phyloP scores from a whole-genome alignment of 2,329 filamentous ascomycete species.

The Hypomyces rosellus region DNA sequence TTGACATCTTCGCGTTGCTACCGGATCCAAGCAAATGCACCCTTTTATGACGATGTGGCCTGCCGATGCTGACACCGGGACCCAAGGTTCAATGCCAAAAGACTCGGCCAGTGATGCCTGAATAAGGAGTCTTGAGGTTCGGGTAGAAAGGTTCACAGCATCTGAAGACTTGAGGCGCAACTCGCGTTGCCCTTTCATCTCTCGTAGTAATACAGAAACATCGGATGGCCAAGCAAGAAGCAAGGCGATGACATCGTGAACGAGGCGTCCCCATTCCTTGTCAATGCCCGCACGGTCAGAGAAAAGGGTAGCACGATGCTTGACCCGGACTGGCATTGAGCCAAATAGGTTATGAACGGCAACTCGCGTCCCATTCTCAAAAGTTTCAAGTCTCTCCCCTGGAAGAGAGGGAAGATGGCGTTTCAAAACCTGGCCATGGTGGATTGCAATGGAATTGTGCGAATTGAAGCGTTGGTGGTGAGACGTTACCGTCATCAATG shows the following conservation, averaged over 20 bases:
- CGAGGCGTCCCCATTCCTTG: conserved; percentile 61
- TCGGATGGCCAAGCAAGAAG: conserved; percentile 62
- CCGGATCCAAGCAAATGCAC: conserved; percentile 63
- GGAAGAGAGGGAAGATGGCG: conserved; percentile 56
- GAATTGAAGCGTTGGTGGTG: conserved; percentile 54
- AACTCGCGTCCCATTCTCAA: conserved; percentile 67
- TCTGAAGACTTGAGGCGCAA: conserved; percentile 30
- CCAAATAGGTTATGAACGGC: conserved; percentile 78
- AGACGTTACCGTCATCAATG: conserved; percentile 71
- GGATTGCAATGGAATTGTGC: conserved; percentile 60
- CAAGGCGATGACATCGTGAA: conserved; percentile 52
- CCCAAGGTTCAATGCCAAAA: conserved; percentile 54
- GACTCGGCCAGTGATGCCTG: conserved; percentile 60
- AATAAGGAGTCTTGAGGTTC: conserved; percentile 47
- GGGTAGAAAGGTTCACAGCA: conserved; percentile 15
- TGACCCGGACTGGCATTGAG: conserved; percentile 83
- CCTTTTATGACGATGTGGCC: conserved; percentile 58
- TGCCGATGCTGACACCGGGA: conserved; percentile 61
- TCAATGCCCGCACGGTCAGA: conserved; percentile 44
- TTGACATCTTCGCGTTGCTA: conserved; percentile 65
- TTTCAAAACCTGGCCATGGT: conserved; percentile 60
- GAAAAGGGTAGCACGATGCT: conserved; percentile 58
- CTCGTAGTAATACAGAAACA: conserved; percentile 53
- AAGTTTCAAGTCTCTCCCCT: conserved; percentile 49
- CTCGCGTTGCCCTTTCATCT: conserved; percentile 35